These are phyloP conservation scores for Vitis hybrid DNA, from an alignment of 177 flowering plant genomes.

Conservation along the genomic window DNA sequence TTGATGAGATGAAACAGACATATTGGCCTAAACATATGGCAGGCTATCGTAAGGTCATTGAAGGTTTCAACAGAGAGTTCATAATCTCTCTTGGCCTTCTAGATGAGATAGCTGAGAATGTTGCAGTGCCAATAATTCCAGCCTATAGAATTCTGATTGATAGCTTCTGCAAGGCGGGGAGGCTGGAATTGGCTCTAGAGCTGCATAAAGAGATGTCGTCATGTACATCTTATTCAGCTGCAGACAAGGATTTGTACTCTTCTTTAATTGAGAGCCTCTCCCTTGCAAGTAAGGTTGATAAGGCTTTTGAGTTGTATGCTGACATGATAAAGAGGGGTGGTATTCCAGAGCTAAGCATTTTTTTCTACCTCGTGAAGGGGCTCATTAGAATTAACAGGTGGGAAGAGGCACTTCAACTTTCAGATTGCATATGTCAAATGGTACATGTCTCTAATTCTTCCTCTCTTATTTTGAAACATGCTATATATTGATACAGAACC, in stretches of 20 bases:
- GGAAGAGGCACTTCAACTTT: slow-evolving; percentile 73
- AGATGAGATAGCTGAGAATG: slow-evolving; percentile 47
- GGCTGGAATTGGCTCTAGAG: slow-evolving; percentile 62
- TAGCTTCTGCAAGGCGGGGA: slow-evolving; percentile 72
- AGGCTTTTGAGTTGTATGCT: slow-evolving; percentile 70
- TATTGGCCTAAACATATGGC: slow-evolving; percentile 74
- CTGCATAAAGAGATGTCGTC: slow-evolving; percentile 61
- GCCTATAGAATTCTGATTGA: slow-evolving; percentile 66
- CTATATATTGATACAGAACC: neutral
- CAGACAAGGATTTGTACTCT: slow-evolving; percentile 28
- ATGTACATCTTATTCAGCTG: slow-evolving; percentile 26
- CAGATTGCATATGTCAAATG: slow-evolving; percentile 63
- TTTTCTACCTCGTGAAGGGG: slow-evolving; percentile 63
- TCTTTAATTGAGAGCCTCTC: slow-evolving; percentile 60
- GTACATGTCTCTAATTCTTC: slow-evolving; percentile 28
- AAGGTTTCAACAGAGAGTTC: slow-evolving; percentile 78
- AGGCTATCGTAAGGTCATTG: slow-evolving; percentile 71
- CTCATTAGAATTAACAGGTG: slow-evolving; percentile 54
- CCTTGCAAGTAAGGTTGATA: slow-evolving; percentile 51
- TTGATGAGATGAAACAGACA: slow-evolving; percentile 91
- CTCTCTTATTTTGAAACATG: neutral
- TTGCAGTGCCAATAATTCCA: slow-evolving; percentile 51
- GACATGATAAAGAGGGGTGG: slow-evolving; percentile 60
- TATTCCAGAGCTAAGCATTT: slow-evolving; percentile 46
- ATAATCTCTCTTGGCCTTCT: slow-evolving; percentile 65